Conservation (phyloP, 1,284 basidiomycete genomes). For the Ustilago sp. region DNA sequence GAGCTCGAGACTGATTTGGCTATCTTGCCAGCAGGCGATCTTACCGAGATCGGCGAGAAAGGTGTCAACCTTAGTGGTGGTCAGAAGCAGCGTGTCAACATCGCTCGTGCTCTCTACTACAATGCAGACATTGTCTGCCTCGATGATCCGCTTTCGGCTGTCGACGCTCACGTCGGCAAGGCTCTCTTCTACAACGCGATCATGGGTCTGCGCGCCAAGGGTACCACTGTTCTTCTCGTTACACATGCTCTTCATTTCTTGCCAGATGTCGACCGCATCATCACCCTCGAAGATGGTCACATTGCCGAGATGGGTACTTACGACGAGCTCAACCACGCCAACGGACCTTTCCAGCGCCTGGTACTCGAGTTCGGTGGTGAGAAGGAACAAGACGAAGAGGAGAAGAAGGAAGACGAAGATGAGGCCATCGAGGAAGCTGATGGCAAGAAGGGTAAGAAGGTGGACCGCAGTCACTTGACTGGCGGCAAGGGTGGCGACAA, state of each 20-base stretch:
- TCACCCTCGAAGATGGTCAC: slow-evolving; percentile 79
- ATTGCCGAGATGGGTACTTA: slow-evolving; percentile 78
- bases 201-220: slow-evolving; percentile 50
- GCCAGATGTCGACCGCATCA: slow-evolving; percentile 76
- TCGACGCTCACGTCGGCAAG: slow-evolving; percentile 69
- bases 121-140: slow-evolving; percentile 77
- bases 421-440: slow-evolving; percentile 43
- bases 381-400: slow-evolving; percentile 56
- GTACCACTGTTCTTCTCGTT: slow-evolving; percentile 66
- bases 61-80: slow-evolving; percentile 73
- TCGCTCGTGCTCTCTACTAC: slow-evolving; percentile 80
- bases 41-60: slow-evolving; percentile 76
- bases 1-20: slow-evolving; percentile 75
- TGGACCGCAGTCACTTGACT: slow-evolving; percentile 33
- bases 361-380: slow-evolving; percentile 70
- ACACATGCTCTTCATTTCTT: slow-evolving; percentile 73
- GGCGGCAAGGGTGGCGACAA: slow-evolving; percentile 45
- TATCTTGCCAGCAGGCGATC: slow-evolving; percentile 79
- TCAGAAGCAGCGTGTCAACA: slow-evolving; percentile 78
- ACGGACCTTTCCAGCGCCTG: slow-evolving; percentile 74
- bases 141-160: slow-evolving; percentile 80
- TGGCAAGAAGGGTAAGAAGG: slow-evolving; percentile 43
- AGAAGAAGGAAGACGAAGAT: slow-evolving; percentile 54
- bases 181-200: slow-evolving; percentile 68
- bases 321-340: slow-evolving; percentile 74